Evolutionary conservation across 768 basidiomycete species (phyloP).

Genomic region (Boletus sp.): DNA sequence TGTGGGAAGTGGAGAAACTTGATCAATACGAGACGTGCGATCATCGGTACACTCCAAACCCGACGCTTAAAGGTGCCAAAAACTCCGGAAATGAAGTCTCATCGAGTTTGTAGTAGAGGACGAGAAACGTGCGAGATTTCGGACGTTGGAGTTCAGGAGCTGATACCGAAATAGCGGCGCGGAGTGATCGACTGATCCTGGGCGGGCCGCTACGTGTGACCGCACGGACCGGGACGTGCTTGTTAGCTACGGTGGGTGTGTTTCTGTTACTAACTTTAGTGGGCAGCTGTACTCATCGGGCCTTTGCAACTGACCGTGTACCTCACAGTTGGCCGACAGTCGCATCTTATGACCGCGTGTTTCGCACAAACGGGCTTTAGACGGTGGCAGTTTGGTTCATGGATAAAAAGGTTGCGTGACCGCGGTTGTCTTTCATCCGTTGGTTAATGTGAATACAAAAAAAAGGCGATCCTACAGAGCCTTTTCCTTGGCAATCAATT

Average conservation of each 20-base stretch:
- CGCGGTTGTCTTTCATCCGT: background rate
- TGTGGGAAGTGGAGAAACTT: background rate
- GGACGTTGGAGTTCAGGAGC: background rate
- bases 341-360: background rate
- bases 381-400: background rate
- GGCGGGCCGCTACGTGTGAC: background rate
- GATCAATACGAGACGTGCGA: background rate
- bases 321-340: background rate
- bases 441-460: conserved; percentile 1
- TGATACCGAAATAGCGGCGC: background rate
- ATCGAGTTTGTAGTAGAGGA: background rate
- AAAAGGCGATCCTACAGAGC: conserved; percentile 14
- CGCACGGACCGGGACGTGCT: background rate
- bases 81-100: background rate
- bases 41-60: background rate
- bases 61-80: background rate
- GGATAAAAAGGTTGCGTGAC: background rate
- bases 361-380: background rate
- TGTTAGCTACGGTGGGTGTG: background rate
- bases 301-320: background rate
- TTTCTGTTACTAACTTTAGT: background rate
- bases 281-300: no score
- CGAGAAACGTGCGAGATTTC: background rate
- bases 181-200: background rate
- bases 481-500: conserved; percentile 48